Evolutionary conservation across 2,329 filamentous ascomycete species (phyloP).

Genomic region (Xylariaceae sp.): DNA sequence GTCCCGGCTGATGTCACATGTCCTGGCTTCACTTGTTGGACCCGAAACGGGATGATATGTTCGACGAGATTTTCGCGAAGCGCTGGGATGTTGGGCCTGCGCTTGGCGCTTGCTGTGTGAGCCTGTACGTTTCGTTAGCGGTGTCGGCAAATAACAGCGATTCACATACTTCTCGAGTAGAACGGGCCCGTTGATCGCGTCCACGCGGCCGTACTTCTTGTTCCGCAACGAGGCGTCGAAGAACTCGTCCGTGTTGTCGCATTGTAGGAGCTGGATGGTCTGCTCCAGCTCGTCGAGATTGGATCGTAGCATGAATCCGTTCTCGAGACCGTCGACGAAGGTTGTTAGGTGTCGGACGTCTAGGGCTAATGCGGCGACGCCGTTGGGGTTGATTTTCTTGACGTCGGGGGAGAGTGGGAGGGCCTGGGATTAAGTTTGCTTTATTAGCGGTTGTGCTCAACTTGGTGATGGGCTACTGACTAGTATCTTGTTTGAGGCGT

Average conservation of each 20-base stretch:
- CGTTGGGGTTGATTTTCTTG: constrained; percentile 80
- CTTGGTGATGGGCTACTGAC: constrained; percentile 40
- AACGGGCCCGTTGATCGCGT: constrained; percentile 81
- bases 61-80: constrained; percentile 68
- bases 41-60: constrained; percentile 69
- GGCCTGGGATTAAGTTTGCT: constrained; percentile 38
- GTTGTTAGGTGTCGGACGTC: constrained; percentile 80
- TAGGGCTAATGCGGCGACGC: constrained; percentile 72
- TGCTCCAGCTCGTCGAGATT: constrained; percentile 92
- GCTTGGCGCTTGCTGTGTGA: constrained; percentile 60
- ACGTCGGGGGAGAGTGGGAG: constrained; percentile 76
- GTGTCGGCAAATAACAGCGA: background rate
- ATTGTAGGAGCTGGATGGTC: constrained; percentile 81
- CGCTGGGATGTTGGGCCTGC: constrained; percentile 59
- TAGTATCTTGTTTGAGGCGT: constrained; percentile 82
- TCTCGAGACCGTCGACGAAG: constrained; percentile 83
- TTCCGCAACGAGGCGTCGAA: constrained; percentile 88
- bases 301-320: constrained; percentile 77
- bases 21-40: constrained; percentile 45
- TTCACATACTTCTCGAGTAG: constrained; percentile 79
- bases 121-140: constrained; percentile 41
- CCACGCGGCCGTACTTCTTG: constrained; percentile 89
- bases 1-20: too few species aligned
- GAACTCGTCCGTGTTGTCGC: constrained; percentile 92
- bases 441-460: background rate